Evolutionary conservation across 176 grass and related monocot species (phyloP).

Genomic region (Cymbopogon citratus): DNA sequence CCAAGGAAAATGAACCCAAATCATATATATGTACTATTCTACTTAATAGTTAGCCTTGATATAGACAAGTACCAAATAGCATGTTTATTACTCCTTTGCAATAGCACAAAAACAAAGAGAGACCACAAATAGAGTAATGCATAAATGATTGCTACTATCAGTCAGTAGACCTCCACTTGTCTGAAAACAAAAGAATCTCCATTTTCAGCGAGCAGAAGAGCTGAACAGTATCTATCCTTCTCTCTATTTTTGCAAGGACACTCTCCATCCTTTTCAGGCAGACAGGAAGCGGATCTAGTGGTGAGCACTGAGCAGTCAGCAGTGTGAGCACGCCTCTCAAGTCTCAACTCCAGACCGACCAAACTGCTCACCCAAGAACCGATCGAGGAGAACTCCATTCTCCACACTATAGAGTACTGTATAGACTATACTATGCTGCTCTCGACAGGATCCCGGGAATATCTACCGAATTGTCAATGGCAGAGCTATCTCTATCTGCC

Average conservation of each 20-base stretch:
- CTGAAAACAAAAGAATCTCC: neutral
- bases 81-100: neutral
- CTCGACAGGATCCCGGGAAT: neutral
- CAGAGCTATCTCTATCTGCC: neutral
- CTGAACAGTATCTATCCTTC: neutral
- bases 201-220: neutral
- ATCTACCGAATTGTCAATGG: neutral
- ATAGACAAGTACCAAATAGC: neutral
- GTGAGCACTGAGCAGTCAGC: neutral
- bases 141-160: neutral
- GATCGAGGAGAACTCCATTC: neutral
- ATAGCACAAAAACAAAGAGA: neutral
- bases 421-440: neutral
- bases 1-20: neutral
- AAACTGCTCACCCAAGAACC: neutral
- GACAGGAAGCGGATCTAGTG: neutral
- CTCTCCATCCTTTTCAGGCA: neutral
- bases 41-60: neutral
- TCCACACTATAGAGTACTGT: neutral
- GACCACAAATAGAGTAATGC: neutral
- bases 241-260: neutral
- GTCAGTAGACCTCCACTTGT: neutral
- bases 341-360: neutral
- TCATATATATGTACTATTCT: neutral
- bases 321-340: neutral